These are phyloP conservation scores for Phytophthora foliorum DNA, from an alignment of 352 stramenopile species.

Conservation along the genomic window DNA sequence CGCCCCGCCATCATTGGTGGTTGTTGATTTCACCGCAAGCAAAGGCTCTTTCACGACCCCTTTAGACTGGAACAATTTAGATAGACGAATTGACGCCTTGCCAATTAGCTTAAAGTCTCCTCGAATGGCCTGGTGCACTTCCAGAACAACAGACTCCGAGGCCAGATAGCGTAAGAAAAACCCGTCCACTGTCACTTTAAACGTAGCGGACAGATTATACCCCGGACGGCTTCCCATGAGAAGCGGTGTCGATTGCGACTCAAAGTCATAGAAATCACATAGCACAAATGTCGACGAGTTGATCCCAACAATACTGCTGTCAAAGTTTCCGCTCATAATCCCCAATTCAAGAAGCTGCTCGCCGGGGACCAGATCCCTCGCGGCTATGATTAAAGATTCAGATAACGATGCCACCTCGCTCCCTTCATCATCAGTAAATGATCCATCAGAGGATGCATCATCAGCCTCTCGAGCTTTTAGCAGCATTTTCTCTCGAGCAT, in stretches of 20 bases:
- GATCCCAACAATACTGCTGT: slow-evolving; percentile 66
- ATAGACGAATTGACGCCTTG: slow-evolving; percentile 68
- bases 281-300: slow-evolving; percentile 92
- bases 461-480: slow-evolving; percentile 37
- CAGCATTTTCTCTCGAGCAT: slow-evolving; percentile 66
- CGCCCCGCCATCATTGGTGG: slow-evolving; percentile 31
- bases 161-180: slow-evolving; percentile 94
- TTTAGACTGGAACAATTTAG: slow-evolving; percentile 76
- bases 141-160: slow-evolving; percentile 86
- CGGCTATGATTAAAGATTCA: slow-evolving; percentile 73
- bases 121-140: slow-evolving; percentile 90
- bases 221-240: slow-evolving; percentile 80
- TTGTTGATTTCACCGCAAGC: slow-evolving; percentile 55
- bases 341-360: slow-evolving; percentile 94
- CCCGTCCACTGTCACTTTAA: slow-evolving; percentile 93
- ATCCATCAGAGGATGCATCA: slow-evolving; percentile 31
- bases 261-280: slow-evolving; percentile 96
- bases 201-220: slow-evolving; percentile 94
- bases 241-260: slow-evolving; percentile 93
- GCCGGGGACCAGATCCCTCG: slow-evolving; percentile 72
- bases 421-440: slow-evolving; percentile 53
- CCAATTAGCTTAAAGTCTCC: slow-evolving; percentile 92
- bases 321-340: slow-evolving; percentile 81
- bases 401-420: slow-evolving; percentile 66
- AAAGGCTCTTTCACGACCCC: slow-evolving; percentile 76